These are phyloP conservation scores for Pyrus betulifolia DNA, from an alignment of 306 rosid genomes.

Conservation along the genomic window DNA sequence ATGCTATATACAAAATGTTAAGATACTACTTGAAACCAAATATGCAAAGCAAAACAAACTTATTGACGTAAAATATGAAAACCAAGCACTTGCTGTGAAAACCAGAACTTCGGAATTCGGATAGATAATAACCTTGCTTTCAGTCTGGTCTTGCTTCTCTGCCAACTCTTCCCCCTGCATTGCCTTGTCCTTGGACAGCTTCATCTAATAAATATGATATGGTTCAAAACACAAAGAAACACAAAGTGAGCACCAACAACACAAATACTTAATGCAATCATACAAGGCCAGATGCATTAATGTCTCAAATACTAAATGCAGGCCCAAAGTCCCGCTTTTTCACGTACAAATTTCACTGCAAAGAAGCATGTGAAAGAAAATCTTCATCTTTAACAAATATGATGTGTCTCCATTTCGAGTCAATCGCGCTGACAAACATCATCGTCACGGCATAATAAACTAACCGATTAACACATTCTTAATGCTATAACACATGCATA, in stretches of 20 bases:
- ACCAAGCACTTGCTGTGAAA: too few relatives aligned
- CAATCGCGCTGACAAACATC: neutral
- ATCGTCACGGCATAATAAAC: neutral
- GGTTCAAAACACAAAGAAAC: constrained; percentile 13
- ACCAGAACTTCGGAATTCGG: too few relatives aligned
- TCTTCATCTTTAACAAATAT: neutral
- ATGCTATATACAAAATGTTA: too few relatives aligned
- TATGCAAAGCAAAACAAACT: neutral
- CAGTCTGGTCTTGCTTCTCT: constrained; percentile 20
- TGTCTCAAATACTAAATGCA: neutral
- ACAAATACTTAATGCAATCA: neutral
- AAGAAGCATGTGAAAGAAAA: neutral
- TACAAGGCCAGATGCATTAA: neutral
- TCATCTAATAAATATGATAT: constrained; percentile 16
- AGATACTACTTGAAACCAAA: too few relatives aligned
- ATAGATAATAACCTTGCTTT: constrained; percentile 69
- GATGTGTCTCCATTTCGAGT: neutral
- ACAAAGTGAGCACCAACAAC: constrained; percentile 16
- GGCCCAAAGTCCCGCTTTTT: neutral
- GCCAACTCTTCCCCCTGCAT: too few relatives aligned
- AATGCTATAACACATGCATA: neutral
- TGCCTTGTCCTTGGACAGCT: constrained; percentile 31
- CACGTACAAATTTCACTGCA: neutral
- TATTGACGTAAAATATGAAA: too few relatives aligned
- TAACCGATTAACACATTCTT: neutral